Evolutionary conservation across 805 yeast genomes (phyloP).

Genomic region (Starmerella ratchasimensis): DNA sequence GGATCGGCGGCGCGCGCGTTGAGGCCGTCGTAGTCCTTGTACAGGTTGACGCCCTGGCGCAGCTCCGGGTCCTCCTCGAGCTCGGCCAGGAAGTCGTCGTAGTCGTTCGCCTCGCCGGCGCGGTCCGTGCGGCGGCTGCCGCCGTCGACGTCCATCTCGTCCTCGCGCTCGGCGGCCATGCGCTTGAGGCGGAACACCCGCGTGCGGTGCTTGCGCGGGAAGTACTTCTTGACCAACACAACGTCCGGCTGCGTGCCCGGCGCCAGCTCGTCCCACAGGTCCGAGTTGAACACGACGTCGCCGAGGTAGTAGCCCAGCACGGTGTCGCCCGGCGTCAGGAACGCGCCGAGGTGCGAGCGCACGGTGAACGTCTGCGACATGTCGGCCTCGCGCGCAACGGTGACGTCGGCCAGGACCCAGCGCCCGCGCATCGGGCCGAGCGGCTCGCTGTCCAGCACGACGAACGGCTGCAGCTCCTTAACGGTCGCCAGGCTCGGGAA

Average conservation of each 20-base stretch:
- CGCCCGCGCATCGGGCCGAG: slow-evolving; percentile 69
- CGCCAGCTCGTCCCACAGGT: slow-evolving; percentile 30
- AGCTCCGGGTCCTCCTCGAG: slow-evolving; percentile 93
- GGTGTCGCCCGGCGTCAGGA: slow-evolving; percentile 87
- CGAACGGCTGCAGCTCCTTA: slow-evolving; percentile 58
- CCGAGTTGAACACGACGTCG: slow-evolving; percentile 62
- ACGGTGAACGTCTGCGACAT: slow-evolving; percentile 64
- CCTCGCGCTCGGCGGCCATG: slow-evolving; percentile 80
- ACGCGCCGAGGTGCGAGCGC: slow-evolving; percentile 78
- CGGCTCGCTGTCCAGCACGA: slow-evolving; percentile 82
- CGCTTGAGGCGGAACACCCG: slow-evolving; percentile 91
- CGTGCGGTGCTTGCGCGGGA: slow-evolving; percentile 55
- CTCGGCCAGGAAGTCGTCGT: slow-evolving; percentile 90
- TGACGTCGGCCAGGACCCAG: slow-evolving; percentile 69
- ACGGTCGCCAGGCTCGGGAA: slow-evolving; percentile 57
- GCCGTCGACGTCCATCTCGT: slow-evolving; percentile 29
- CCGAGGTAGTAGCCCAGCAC: slow-evolving; percentile 73
- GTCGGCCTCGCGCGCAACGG: slow-evolving; percentile 70
- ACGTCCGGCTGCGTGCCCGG: slow-evolving; percentile 48
- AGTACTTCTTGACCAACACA: slow-evolving; percentile 74
- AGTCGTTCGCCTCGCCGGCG: slow-evolving; percentile 87
- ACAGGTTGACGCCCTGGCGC: slow-evolving; percentile 78
- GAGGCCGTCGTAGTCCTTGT: slow-evolving; percentile 40
- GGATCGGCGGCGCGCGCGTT: slow-evolving; percentile 14
- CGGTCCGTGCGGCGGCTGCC: slow-evolving; percentile 53